These are phyloP conservation scores for Tetracentron sinense DNA, from an alignment of 164 flowering plant species.

Conservation along the genomic window DNA sequence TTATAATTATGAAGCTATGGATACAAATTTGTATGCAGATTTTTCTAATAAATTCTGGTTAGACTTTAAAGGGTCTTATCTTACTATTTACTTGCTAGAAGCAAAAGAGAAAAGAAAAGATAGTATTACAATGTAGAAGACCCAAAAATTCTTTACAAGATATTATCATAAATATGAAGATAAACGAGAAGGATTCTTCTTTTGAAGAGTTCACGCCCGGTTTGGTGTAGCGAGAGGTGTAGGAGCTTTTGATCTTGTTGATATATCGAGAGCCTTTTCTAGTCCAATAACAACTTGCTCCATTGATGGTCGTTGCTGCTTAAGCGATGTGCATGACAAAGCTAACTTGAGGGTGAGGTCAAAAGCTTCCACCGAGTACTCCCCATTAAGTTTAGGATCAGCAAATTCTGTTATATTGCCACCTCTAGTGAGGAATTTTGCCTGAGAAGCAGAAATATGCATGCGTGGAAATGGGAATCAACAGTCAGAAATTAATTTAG, in stretches of 20 bases:
- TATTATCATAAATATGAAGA: too few species aligned
- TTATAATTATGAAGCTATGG: too few species aligned
- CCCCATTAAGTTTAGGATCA: constrained; percentile 59
- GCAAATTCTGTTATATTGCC: constrained; percentile 53
- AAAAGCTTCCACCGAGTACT: constrained; percentile 49
- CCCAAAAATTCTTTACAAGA: too few species aligned
- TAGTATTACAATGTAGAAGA: too few species aligned
- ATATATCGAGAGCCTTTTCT: constrained; percentile 43
- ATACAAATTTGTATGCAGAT: too few species aligned
- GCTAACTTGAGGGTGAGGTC: constrained; percentile 44
- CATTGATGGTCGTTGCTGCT: constrained; percentile 59
- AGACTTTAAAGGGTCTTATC: too few species aligned
- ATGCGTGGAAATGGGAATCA: background rate
- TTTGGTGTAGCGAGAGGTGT: constrained; percentile 3
- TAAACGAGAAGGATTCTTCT: background rate
- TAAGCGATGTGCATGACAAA: constrained; percentile 44
- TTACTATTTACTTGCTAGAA: too few species aligned
- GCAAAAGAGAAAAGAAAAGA: too few species aligned
- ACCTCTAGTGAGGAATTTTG: constrained; percentile 38
- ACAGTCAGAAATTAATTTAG: too few species aligned
- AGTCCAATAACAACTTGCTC: constrained; percentile 47
- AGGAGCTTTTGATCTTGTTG: constrained; percentile 18
- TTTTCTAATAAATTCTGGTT: background rate
- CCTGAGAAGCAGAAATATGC: constrained; percentile 31
- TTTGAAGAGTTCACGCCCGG: background rate